Percentiles rank a stretch among this genome's conserved stretches.
Evolutionary conservation across 2,329 filamentous ascomycete species (phyloP).

Genomic region (Aspergillaceae sp.): DNA sequence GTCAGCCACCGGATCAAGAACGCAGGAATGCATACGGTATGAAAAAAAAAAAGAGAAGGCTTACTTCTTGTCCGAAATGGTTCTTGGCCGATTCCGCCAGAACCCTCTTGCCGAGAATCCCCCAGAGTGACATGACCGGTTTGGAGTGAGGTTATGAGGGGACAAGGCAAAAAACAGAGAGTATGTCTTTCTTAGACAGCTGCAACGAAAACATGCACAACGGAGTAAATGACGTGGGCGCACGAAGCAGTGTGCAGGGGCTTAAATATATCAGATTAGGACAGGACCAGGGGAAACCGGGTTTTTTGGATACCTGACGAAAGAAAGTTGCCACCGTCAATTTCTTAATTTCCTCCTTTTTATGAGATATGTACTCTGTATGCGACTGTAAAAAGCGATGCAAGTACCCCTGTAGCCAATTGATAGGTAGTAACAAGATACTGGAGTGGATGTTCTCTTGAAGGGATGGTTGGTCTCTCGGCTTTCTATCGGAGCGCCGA

Average conservation of each 20-base stretch:
- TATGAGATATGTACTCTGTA: too few species aligned
- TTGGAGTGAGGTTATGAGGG: not conserved
- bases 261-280: not conserved
- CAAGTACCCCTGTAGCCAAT: too few species aligned
- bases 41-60: not conserved
- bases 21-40: not conserved
- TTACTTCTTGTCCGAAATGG: constrained; percentile 35
- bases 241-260: not conserved
- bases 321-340: too few species aligned
- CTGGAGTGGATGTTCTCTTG: too few species aligned
- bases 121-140: constrained; percentile 20
- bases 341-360: too few species aligned
- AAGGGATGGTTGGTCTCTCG: too few species aligned
- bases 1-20: not conserved
- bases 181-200: not conserved
- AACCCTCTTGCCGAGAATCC: constrained; percentile 24
- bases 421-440: too few species aligned
- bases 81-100: constrained; percentile 33
- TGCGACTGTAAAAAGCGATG: too few species aligned
- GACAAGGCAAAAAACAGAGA: not conserved
- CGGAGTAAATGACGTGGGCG: too few species aligned
- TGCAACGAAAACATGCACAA: too few species aligned
- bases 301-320: too few species aligned
- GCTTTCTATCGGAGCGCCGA: not conserved
- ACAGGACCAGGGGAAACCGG: too few species aligned